Conservation (phyloP, 2,329 filamentous ascomycete species). For the Colletotrichum echinochloae region DNA sequence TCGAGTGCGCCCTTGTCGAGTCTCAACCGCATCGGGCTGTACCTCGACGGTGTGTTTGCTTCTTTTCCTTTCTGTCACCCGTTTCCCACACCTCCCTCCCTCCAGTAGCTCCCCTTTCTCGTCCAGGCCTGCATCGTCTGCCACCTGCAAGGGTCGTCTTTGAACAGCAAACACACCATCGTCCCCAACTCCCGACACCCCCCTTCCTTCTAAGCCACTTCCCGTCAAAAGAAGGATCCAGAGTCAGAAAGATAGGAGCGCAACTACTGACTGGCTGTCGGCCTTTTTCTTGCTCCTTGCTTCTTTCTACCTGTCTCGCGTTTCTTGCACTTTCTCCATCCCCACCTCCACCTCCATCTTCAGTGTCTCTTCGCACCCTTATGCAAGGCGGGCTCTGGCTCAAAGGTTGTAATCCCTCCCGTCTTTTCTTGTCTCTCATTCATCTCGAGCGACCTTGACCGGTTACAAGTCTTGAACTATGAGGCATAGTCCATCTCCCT, state of each 20-base stretch:
- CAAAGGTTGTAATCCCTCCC: conserved; percentile 1
- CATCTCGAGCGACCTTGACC: conserved; percentile 24
- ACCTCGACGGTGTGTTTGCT: conserved; percentile 32
- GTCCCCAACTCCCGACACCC: conserved; percentile 2
- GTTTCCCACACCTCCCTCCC: conserved; percentile 12
- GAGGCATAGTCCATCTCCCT: conserved; percentile 27
- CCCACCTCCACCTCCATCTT: conserved; percentile 11
- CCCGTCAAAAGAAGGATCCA: too few species aligned
- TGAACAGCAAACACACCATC: conserved; percentile 12
- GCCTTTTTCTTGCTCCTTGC: conserved; percentile 29
- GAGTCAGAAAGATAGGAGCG: too few species aligned
- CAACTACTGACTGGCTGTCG: not conserved
- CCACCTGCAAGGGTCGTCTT: conserved; percentile 35
- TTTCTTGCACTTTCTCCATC: conserved; percentile 5
- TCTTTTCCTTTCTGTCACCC: conserved; percentile 21
- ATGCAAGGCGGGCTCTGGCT: conserved; percentile 29
- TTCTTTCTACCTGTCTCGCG: conserved; percentile 20
- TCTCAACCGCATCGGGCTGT: conserved; percentile 14
- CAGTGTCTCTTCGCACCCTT: conserved; percentile 30
- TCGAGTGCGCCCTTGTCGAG: conserved; percentile 7
- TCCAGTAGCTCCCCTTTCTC: conserved; percentile 26
- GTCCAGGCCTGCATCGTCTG: conserved; percentile 20
- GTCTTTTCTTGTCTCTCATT: conserved; percentile 29
- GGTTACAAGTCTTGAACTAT: conserved; percentile 9
- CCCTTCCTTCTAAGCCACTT: not conserved